phyloP scores from a whole-genome alignment of 257 asterid genomes.

The Scutellaria baicalensis region DNA sequence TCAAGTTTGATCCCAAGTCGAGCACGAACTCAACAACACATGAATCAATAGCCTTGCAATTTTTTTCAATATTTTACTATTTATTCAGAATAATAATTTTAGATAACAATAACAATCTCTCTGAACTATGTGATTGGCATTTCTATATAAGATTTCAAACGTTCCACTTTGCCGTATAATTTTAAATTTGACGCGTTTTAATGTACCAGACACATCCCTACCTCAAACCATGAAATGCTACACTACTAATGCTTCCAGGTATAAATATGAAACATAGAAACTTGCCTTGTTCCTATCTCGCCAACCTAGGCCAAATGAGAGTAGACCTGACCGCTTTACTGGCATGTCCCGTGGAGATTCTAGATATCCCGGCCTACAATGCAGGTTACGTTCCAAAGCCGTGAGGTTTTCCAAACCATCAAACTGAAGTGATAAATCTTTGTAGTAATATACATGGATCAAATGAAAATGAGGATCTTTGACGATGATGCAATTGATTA shows the following conservation, averaged over 20 bases:
- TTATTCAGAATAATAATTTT: too few relatives aligned
- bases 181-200: too few relatives aligned
- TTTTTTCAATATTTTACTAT: too few relatives aligned
- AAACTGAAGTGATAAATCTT: neutral
- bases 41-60: neutral
- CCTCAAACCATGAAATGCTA: neutral
- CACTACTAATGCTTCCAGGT: neutral
- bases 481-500: neutral
- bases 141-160: too few relatives aligned
- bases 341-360: constrained; percentile 36
- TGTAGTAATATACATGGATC: neutral
- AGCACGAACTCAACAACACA: too few relatives aligned
- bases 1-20: neutral
- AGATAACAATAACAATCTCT: too few relatives aligned
- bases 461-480: neutral
- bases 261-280: neutral
- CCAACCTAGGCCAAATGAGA: constrained; percentile 81
- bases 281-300: constrained; percentile 71
- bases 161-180: too few relatives aligned
- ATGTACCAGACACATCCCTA: too few relatives aligned
- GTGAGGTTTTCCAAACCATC: neutral
- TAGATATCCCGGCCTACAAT: constrained; percentile 25
- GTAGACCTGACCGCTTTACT: constrained; percentile 41
- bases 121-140: too few relatives aligned
- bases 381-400: neutral